These are phyloP conservation scores for Amphibolis antarctica DNA, from an alignment of 106 monocot genomes.

Conservation along the genomic window DNA sequence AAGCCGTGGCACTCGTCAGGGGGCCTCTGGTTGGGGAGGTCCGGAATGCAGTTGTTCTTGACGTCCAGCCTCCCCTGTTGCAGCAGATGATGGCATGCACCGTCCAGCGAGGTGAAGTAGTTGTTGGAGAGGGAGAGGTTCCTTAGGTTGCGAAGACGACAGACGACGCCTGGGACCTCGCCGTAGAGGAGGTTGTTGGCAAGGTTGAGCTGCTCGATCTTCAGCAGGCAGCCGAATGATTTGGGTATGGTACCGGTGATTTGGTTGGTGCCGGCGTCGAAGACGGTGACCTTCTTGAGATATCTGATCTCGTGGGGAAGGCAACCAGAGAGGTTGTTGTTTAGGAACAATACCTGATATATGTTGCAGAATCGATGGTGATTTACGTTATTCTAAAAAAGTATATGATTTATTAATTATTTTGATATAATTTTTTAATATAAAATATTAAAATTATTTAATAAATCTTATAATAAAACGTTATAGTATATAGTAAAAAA, in stretches of 20 bases:
- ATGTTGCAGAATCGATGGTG: no score
- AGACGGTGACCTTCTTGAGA: conserved; percentile 27
- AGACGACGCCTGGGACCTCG: conserved; percentile 33
- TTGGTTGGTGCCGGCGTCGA: conserved; percentile 37
- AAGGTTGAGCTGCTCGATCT: conserved; percentile 46
- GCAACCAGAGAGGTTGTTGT: conserved; percentile 22
- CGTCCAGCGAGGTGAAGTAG: conserved; percentile 26
- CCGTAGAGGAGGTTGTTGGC: conserved; percentile 45
- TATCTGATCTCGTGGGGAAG: conserved; percentile 36
- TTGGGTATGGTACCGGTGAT: conserved; percentile 35
- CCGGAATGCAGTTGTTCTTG: no score
- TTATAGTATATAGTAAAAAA: no score
- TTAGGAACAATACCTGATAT: conserved; percentile 33
- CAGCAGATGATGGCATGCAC: conserved; percentile 12
- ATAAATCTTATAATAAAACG: no score
- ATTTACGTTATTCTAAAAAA: no score
- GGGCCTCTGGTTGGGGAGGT: no score
- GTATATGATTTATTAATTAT: neutral
- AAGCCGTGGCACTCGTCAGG: no score
- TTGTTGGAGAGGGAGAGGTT: conserved; percentile 32
- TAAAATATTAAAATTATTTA: no score
- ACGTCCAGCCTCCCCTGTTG: conserved; percentile 12
- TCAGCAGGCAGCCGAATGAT: conserved; percentile 35
- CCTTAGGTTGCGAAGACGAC: conserved; percentile 10
- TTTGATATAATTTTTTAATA: no score